Base-by-base conservation (phyloP, 352 stramenopile species). In the Blastocystis sp. region DNA sequence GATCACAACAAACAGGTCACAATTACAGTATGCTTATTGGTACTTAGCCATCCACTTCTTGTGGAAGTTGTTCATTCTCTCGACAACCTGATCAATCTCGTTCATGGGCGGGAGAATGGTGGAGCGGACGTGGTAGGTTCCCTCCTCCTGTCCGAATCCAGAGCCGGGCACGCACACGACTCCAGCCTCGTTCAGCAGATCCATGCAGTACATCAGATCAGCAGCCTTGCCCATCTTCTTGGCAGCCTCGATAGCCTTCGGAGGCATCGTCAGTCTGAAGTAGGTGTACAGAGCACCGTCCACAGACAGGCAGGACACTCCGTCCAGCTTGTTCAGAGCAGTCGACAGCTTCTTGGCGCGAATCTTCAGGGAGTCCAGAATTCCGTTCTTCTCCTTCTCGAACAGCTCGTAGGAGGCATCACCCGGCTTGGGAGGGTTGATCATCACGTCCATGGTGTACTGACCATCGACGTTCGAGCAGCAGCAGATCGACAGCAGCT, bases 271-370 rank as follows among this genome's bases (percentile, higher is more conserved):
- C 73, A 98, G 92, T 64, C 90, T 91, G 16, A 96, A 95, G 90
- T 98, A 99, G 75, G 94, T 97, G 90, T 99, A 99, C 93, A 99
- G 96, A 1, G 96, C 93, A 51, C 96, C 96, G 87, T 98, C 93
- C 1, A 94, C 94, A 84, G 94, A 92, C 69, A 97, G 95, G 89
- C 95, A 98, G 14, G 92, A 96, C 61, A 99, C 93, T 40, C 96
- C 96, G 36, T 96, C 92, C 57, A 99, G 91, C 38, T 93, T 86
- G 89, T 97, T 97, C 48, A 98, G 94, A 2, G 94, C 94, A 59
- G 93, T 87, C 38, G 93, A 91, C 21, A 98, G 90, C 88, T 97
- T 95, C 32, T 92, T 78, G 0, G 95, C 93, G 81, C 95, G 93
- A 57, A 93, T 90, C 89, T 97, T 95, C 38, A 99, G 89, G 78